These are phyloP conservation scores for Penstemon barbatus DNA, from an alignment of 257 asterid genomes.

Conservation along the genomic window DNA sequence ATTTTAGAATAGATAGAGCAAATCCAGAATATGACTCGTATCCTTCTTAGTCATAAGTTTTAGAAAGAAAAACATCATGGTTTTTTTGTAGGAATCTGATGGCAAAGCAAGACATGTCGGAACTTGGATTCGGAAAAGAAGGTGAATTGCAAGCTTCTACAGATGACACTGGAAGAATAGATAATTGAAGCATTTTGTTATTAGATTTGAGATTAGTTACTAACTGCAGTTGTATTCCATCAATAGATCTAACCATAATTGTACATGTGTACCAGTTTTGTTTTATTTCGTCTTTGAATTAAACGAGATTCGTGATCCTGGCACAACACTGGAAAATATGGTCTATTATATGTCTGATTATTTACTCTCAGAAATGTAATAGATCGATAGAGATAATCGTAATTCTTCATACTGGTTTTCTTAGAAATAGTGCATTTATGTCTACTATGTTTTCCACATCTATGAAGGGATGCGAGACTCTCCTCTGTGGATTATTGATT, in stretches of 20 bases:
- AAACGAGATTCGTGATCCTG: background rate
- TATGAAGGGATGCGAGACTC: no score
- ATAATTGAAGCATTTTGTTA: constrained; percentile 26
- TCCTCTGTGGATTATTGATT: background rate
- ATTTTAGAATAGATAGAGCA: background rate
- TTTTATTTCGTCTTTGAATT: background rate
- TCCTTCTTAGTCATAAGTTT: background rate
- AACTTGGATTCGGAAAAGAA: constrained; percentile 71
- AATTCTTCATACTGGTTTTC: background rate
- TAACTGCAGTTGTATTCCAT: background rate
- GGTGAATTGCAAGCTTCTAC: constrained; percentile 37
- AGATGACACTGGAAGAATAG: constrained; percentile 27
- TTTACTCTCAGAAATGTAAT: background rate
- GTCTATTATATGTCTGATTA: background rate
- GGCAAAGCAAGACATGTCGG: constrained; percentile 96
- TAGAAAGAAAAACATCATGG: background rate
- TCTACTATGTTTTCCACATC: background rate
- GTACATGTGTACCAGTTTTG: background rate
- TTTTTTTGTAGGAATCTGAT: constrained; percentile 76
- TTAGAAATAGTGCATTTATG: background rate
- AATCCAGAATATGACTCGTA: background rate
- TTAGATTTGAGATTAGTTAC: background rate
- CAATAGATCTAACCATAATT: background rate
- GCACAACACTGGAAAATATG: background rate
- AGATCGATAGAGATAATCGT: constrained; percentile 5